Conservation (phyloP, 176 grass and related monocot species). For the Triticum dicoccoides region DNA sequence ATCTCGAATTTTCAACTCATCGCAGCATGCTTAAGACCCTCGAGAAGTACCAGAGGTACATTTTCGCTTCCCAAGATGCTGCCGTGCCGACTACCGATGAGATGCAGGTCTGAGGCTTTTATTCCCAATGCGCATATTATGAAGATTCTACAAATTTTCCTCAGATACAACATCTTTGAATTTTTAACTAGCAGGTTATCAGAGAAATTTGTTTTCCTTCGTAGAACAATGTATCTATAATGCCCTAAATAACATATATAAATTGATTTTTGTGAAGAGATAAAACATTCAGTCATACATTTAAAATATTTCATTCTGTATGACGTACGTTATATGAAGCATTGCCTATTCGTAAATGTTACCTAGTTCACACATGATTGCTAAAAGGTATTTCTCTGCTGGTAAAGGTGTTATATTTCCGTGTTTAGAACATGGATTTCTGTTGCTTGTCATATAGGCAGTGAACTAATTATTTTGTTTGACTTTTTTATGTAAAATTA, state of each 20-base stretch:
- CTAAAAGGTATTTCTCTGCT: not conserved
- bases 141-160: not conserved
- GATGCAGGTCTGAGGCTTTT: slow-evolving; percentile 47
- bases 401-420: not conserved
- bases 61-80: slow-evolving; percentile 51
- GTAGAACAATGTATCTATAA: not conserved
- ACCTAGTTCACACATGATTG: not conserved
- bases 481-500: not conserved
- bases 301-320: not conserved
- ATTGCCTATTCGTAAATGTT: not conserved
- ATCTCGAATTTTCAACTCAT: slow-evolving; percentile 10
- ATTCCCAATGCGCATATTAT: not conserved
- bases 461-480: not conserved
- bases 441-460: not conserved
- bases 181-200: not conserved
- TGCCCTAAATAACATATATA: not conserved
- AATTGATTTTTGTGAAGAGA: not conserved
- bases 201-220: not conserved
- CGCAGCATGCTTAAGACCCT: slow-evolving; percentile 73
- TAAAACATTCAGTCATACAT: not conserved
- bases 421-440: not conserved
- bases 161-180: not conserved
- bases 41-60: slow-evolving; percentile 70
- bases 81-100: slow-evolving; percentile 34
- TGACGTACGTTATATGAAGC: not conserved